Percentiles rank a stretch among this genome's conserved stretches.
These are phyloP conservation scores for Aspergillus costaricaensis DNA, from an alignment of 2,329 filamentous ascomycete species.

Conservation along the genomic window DNA sequence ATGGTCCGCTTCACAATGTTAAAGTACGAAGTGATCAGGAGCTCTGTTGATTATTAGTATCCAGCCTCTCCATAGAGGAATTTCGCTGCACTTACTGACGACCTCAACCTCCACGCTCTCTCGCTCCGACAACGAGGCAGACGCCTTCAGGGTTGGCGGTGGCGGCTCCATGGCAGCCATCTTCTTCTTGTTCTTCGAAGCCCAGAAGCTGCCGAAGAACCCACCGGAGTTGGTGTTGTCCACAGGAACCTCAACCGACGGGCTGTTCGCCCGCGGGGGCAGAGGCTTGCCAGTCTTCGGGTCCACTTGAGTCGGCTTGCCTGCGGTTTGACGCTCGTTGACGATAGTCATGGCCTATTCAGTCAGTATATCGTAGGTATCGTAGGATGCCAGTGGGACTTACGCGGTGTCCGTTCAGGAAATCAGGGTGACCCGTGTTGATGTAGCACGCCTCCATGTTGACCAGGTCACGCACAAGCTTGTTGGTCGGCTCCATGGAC, in stretches of 20 bases:
- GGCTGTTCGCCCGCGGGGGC: conserved; percentile 74
- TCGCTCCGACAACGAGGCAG: conserved; percentile 87
- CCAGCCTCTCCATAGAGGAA: no score
- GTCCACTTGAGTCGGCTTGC: conserved; percentile 90
- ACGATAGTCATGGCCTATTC: conserved; percentile 89
- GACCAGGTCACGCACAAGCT: conserved; percentile 89
- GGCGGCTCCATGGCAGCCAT: conserved; percentile 99
- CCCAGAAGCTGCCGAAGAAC: conserved; percentile 98
- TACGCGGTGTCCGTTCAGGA: conserved; percentile 89
- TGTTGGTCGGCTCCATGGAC: conserved; percentile 97
- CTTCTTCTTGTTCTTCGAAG: conserved; percentile 99
- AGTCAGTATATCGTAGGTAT: conserved; percentile 21
- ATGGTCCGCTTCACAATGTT: conserved; percentile 98
- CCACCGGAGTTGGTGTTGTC: conserved; percentile 64
- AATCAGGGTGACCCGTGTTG: conserved; percentile 98
- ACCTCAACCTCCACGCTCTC: conserved; percentile 97
- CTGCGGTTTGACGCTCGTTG: conserved; percentile 80
- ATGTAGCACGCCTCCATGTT: conserved; percentile 96
- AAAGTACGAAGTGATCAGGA: conserved; percentile 94
- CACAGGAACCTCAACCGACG: conserved; percentile 62
- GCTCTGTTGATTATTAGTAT: conserved; percentile 58
- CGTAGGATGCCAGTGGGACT: conserved; percentile 31
- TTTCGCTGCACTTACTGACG: conserved; percentile 76
- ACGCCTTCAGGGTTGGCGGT: conserved; percentile 89
- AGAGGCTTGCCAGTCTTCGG: conserved; percentile 98